These are phyloP conservation scores for Tulasnella sp. DNA, from an alignment of 768 basidiomycete species.

Conservation along the genomic window DNA sequence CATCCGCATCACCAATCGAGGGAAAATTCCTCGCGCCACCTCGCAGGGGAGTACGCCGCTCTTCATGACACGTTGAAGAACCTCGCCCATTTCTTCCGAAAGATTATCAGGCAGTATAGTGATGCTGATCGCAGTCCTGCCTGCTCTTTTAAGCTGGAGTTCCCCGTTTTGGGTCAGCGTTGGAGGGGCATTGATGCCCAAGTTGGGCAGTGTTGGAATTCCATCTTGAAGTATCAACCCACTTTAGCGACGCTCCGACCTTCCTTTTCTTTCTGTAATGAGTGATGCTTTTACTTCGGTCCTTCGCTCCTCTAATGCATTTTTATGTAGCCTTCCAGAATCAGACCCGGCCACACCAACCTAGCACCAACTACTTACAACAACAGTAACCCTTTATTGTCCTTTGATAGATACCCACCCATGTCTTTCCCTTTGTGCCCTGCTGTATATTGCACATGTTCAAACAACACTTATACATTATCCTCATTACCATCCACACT, in stretches of 20 bases:
- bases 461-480: constrained; percentile 22
- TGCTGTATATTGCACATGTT: not conserved
- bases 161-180: not conserved
- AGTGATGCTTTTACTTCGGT: not conserved
- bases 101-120: not conserved
- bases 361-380: not conserved
- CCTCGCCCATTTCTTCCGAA: not conserved
- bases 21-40: not conserved
- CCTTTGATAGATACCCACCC: too few species aligned
- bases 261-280: not conserved
- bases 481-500: constrained; percentile 40
- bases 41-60: not conserved
- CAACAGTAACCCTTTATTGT: too few species aligned
- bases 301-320: not conserved
- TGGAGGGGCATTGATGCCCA: not conserved
- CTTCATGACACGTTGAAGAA: not conserved
- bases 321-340: not conserved
- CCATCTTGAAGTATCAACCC: not conserved
- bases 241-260: not conserved
- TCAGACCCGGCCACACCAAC: not conserved
- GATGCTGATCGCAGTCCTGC: not conserved
- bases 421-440: not conserved
- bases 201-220: not conserved
- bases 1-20: constrained; percentile 21
- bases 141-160: not conserved